Evolutionary conservation across 75 land plant genomes (phyloP).

Genomic region (Chamaecyparis obtusa): DNA sequence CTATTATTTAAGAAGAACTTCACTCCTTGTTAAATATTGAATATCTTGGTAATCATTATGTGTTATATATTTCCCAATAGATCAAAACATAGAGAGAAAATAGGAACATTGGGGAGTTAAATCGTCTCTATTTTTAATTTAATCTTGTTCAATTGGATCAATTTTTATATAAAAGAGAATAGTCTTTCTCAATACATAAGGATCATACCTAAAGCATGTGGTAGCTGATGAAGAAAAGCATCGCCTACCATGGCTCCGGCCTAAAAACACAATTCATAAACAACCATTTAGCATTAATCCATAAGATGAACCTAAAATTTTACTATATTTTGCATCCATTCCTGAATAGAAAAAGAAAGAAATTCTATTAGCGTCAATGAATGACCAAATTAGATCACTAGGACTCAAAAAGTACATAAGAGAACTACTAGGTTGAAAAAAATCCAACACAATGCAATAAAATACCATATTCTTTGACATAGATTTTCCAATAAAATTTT

Average conservation of each 20-base stretch:
- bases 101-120: background rate
- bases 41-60: too few species aligned
- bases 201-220: conserved; percentile 90
- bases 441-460: background rate
- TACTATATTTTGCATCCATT: background rate
- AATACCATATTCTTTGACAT: background rate
- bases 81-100: background rate
- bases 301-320: background rate
- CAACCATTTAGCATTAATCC: conserved; percentile 1
- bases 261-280: conserved; percentile 35
- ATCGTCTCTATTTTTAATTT: background rate
- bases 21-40: too few species aligned
- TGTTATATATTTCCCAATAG: too few species aligned
- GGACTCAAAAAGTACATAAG: background rate
- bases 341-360: background rate
- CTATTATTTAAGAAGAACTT: too few species aligned
- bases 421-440: background rate
- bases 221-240: conserved; percentile 97
- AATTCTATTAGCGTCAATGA: background rate
- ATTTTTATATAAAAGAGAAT: background rate
- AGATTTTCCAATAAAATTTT: too few species aligned
- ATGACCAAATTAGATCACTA: background rate
- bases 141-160: background rate
- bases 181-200: background rate
- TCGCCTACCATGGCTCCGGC: conserved; percentile 99